phyloP scores from a whole-genome alignment of 345 rosid species.

The Pelargonium nanum region DNA sequence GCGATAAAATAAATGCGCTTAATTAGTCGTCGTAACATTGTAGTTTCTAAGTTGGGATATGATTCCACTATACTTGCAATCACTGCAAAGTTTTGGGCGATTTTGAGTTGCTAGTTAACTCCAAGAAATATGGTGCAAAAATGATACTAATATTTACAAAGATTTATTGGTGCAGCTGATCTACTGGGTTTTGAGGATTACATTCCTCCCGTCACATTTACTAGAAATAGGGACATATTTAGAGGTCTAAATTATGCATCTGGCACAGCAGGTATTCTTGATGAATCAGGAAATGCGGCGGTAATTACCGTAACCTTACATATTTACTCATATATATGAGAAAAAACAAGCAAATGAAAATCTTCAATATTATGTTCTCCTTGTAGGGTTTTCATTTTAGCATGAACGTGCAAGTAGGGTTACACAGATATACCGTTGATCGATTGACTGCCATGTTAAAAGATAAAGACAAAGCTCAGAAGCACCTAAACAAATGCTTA shows the following conservation, averaged over 20 bases:
- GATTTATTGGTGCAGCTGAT: slow-evolving; percentile 10
- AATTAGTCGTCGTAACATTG: too few relatives aligned
- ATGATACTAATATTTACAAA: background rate
- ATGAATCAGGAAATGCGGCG: slow-evolving; percentile 28
- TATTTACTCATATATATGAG: too few relatives aligned
- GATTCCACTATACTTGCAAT: too few relatives aligned
- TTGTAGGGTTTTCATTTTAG: slow-evolving; percentile 60
- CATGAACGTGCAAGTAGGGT: slow-evolving; percentile 62
- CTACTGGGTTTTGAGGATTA: slow-evolving; percentile 19
- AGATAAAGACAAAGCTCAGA: slow-evolving; percentile 43
- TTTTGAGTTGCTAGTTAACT: too few relatives aligned
- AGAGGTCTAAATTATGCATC: slow-evolving; percentile 49
- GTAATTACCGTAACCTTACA: slow-evolving; percentile 2
- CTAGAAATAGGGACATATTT: slow-evolving; percentile 17
- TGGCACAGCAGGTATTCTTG: slow-evolving; percentile 42
- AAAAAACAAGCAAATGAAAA: too few relatives aligned
- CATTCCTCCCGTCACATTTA: slow-evolving; percentile 19
- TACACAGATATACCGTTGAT: slow-evolving; percentile 50
- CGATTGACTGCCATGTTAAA: slow-evolving; percentile 55
- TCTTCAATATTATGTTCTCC: background rate
- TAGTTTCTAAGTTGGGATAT: too few relatives aligned
- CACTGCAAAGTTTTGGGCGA: too few relatives aligned
- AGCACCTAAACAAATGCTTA: slow-evolving; percentile 56
- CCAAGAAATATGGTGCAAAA: too few relatives aligned
- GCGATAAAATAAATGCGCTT: too few relatives aligned